Base-by-base conservation (phyloP, 257 asterid genomes). In the Avicennia marina region DNA sequence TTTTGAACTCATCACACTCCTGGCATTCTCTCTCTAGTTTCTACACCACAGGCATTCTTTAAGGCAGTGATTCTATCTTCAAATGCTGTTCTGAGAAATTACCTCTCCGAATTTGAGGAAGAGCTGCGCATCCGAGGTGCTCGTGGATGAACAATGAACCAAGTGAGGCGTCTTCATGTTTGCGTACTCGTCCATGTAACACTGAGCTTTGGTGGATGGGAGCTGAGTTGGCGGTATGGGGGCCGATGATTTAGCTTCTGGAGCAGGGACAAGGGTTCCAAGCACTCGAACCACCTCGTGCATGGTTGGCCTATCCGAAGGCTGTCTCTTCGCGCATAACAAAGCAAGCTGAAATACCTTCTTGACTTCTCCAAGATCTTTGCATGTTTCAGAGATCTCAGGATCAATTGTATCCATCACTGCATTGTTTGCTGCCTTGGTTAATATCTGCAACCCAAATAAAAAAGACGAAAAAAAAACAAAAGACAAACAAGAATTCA, bases 271-370 rank as follows among this genome's bases (percentile, higher is more conserved):
- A 34, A 93, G 60, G 45, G 84, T 75, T 7, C 80, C 86, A 0
- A 91, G 84, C 0, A 91, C 97, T 4, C 98, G 73, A 13, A 86
- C 90, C 2, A 88, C 97, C 41, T 91, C 95, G 1, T 91, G 95
- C 98, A 88, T 91, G 0, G 87, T 78, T 5, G 98, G 98, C 77
- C 98, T 67, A 56, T 88, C 98, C 0, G 69, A 67, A 1, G 94
- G 95, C 68, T 81, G 97, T 20, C 83, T 72, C 79, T 85, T 91
- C 36, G 90, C 73, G 86, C 98, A 91, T 4, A 93, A 66, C 13
- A 93, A 95, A 1, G 96, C 95, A 2, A 93, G 96, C 66, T 93
- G 98, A 21, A 91, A 93, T 6, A 89, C 94, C 70, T 93, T 93
- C 74, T 93, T 93, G 9, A 86, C 90, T 39, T 93, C 96, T 18